phyloP scores from a whole-genome alignment of 208 protist species.

The Acanthamoeba lenticulata region DNA sequence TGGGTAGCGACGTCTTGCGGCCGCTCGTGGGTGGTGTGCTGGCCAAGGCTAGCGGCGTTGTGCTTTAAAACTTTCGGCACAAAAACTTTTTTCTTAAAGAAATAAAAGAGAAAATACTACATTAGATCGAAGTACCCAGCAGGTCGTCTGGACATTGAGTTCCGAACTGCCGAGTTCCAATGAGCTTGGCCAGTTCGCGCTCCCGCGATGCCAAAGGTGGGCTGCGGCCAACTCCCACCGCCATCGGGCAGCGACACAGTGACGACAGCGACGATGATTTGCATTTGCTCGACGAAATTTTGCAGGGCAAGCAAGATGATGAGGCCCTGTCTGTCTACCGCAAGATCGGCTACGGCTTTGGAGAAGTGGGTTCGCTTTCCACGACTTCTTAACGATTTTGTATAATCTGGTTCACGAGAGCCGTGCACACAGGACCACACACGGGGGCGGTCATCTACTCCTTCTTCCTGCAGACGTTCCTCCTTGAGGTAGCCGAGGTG shows the following conservation, averaged over 20 bases:
- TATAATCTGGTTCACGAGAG: background rate
- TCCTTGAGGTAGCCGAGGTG: slow-evolving; percentile 59
- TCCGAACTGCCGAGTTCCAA: too few relatives aligned
- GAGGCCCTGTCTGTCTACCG: background rate
- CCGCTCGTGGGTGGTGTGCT: too few relatives aligned
- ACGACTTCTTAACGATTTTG: background rate
- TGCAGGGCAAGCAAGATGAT: background rate
- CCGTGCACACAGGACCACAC: background rate
- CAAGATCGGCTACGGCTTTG: slow-evolving; percentile 44
- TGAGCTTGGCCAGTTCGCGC: too few relatives aligned
- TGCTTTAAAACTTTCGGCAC: too few relatives aligned
- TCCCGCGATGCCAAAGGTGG: too few relatives aligned
- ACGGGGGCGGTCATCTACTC: background rate
- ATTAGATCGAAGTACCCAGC: too few relatives aligned
- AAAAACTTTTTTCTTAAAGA: too few relatives aligned
- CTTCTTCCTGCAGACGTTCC: slow-evolving; percentile 40
- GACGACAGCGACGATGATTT: background rate
- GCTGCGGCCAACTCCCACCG: too few relatives aligned
- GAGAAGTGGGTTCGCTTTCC: background rate
- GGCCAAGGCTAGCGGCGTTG: too few relatives aligned
- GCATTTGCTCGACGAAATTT: slow-evolving; percentile 24
- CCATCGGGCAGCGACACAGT: background rate
- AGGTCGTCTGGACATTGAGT: too few relatives aligned
- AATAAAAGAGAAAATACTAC: too few relatives aligned
- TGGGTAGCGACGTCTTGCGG: too few relatives aligned